These are phyloP conservation scores for Aspergillus pseudoviridinutans DNA, from an alignment of 2,329 filamentous ascomycete species.

Conservation along the genomic window DNA sequence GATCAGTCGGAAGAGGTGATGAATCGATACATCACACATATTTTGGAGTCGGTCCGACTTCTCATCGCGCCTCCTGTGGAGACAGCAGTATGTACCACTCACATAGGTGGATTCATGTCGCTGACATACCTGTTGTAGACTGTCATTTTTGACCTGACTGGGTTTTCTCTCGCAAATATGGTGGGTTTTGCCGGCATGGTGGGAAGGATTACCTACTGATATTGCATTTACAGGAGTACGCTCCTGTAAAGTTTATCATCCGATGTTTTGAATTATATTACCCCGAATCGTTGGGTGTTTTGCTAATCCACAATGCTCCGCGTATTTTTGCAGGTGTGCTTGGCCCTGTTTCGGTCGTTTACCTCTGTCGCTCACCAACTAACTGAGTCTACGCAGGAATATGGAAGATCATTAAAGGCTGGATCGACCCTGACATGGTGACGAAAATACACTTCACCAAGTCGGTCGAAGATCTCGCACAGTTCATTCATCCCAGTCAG, in stretches of 20 bases:
- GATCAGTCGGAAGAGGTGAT: conserved; percentile 77
- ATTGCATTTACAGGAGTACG: conserved; percentile 62
- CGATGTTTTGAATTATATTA: conserved; percentile 98
- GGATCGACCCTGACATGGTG: conserved; percentile 92
- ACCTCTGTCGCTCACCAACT: not conserved
- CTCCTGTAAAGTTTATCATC: conserved; percentile 95
- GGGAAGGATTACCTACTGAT: not conserved
- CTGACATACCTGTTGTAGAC: conserved; percentile 51
- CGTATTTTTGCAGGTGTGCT: conserved; percentile 78
- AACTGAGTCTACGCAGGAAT: conserved; percentile 53
- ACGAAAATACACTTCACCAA: conserved; percentile 88
- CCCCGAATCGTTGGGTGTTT: conserved; percentile 82
- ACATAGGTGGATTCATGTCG: not conserved
- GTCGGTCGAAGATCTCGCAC: conserved; percentile 67
- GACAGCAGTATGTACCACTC: conserved; percentile 65
- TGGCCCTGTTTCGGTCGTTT: not conserved
- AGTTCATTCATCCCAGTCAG: conserved; percentile 64
- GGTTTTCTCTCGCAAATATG: conserved; percentile 91
- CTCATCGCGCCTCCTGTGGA: conserved; percentile 72
- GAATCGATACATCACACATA: conserved; percentile 83
- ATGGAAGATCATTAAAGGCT: conserved; percentile 89
- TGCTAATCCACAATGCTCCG: conserved; percentile 88
- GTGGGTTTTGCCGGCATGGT: conserved; percentile 36
- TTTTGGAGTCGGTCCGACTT: conserved; percentile 83
- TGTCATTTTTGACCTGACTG: conserved; percentile 89